A percentile compares a stretch with the other conserved stretches of the same genome.
phyloP scores from a whole-genome alignment of 768 basidiomycete species.

The Boletus rubescentipes region DNA sequence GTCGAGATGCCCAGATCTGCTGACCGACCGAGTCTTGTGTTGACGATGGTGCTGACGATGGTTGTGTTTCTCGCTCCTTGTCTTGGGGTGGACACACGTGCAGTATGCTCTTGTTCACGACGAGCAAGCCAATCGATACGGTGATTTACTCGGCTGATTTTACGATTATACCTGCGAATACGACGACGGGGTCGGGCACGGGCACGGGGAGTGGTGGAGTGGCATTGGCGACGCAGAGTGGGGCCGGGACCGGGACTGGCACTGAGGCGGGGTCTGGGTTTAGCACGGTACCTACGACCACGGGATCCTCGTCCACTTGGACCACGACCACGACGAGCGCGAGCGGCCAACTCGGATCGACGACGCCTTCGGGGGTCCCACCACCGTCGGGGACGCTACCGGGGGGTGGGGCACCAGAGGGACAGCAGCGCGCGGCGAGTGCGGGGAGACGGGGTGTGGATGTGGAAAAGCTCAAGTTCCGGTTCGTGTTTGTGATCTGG shows the following conservation, averaged over 20 bases:
- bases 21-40: neutral
- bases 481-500: conserved; percentile 53
- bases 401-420: neutral
- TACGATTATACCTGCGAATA: conserved; percentile 32
- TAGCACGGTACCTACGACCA: neutral
- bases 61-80: neutral
- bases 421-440: conserved; percentile 15
- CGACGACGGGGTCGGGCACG: neutral
- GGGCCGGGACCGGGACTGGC: neutral
- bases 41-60: conserved; percentile 1
- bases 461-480: conserved; percentile 42
- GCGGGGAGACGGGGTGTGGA: conserved; percentile 26
- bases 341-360: conserved; percentile 1
- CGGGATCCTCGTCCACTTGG: conserved; percentile 3
- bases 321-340: conserved; percentile 1
- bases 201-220: neutral
- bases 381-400: conserved; percentile 11
- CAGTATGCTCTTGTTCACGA: conserved; percentile 36
- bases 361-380: conserved; percentile 2
- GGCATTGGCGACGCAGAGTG: conserved; percentile 8
- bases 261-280: conserved; percentile 4
- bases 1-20: conserved; percentile 13
- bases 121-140: conserved; percentile 19
- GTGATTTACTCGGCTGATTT: conserved; percentile 56
- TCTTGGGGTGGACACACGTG: neutral